Base-by-base conservation (phyloP, 768 basidiomycete species). In the Scleroderma citrinum region DNA sequence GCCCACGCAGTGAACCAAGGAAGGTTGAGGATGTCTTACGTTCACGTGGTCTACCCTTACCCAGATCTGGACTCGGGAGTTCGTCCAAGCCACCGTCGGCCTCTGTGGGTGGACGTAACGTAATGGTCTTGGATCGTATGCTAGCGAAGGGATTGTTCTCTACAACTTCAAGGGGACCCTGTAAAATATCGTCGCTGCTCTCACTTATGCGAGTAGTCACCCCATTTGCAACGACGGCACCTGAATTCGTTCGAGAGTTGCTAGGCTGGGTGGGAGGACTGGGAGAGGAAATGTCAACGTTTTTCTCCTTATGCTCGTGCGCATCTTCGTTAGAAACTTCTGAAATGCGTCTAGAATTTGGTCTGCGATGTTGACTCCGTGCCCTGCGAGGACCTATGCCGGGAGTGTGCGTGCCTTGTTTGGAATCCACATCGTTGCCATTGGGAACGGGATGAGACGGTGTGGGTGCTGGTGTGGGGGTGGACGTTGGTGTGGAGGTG, bases 1-100 rank as follows among this genome's bases (percentile, higher is more conserved):
- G 48, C 13, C 64, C 61, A 0, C 56, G 58, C 5, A 66, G 39
- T 3, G 64, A 62, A 3, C 66, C 58, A 3, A 65, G 55, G 29
- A 66, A 57, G 1, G 54, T 50, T 23, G 51, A 47, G 16, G 66
- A 68, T 0, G 54, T 39, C 1, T 38, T 48, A 1, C 55, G 64
- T 34, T 61, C 56, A 24, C 63, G 61, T 40, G 46, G 49, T 10
- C 24, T 35, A 5, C 41, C 47, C 29, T 37, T 47, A 17, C 23
- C 38, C 12, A 21, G 19, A 21, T 35, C 24, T 39, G 40, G 30
- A 39, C 16, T 46, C 19, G 36, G 30, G 4, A 38, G 38, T 6
- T 37, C 23, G 40, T 7, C 44, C n/a, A 17, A 19, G 10, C 21
- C 32, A 17, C 44, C 0, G 47, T 20, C 2, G 38, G 49, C 0